phyloP scores from a whole-genome alignment of 148 eudicot species.

The Cornus suecica region DNA sequence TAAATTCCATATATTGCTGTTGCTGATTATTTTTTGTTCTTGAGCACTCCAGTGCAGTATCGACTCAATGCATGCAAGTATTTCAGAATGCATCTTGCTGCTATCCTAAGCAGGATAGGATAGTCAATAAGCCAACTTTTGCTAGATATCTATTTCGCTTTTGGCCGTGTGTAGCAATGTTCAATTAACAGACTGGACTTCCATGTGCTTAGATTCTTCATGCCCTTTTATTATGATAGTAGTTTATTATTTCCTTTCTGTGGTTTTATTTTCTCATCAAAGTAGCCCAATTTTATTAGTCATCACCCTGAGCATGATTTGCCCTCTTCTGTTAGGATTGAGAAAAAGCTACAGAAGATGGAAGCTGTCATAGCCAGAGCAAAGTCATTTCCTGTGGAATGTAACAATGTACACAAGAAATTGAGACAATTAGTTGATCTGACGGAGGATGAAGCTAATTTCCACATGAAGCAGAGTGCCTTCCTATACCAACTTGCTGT shows the following conservation, averaged over 20 bases:
- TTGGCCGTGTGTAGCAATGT: neutral
- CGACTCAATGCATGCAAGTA: neutral
- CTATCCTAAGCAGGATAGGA: neutral
- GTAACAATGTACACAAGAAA: constrained; percentile 93
- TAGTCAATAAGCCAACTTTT: neutral
- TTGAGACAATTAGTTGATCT: constrained; percentile 92
- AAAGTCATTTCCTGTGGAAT: constrained; percentile 61
- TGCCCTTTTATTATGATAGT: neutral
- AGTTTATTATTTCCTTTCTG: neutral
- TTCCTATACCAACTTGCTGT: constrained; percentile 92
- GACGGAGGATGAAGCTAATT: constrained; percentile 93
- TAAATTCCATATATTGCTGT: neutral
- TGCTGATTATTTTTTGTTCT: neutral
- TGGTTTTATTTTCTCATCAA: neutral
- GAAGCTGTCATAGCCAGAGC: constrained; percentile 71
- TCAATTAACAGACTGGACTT: neutral
- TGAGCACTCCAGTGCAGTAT: neutral
- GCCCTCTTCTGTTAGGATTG: constrained; percentile 46
- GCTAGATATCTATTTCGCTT: too few relatives aligned
- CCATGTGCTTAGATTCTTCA: neutral
- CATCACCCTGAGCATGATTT: constrained; percentile 7
- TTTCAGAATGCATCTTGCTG: neutral
- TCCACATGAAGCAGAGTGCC: constrained; percentile 95
- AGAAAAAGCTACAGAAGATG: constrained; percentile 61
- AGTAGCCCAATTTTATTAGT: neutral